A percentile compares a stretch with the other conserved stretches of the same genome.
Evolutionary conservation across 257 asterid genomes (phyloP).

Genomic region (Solanum sejunctum): DNA sequence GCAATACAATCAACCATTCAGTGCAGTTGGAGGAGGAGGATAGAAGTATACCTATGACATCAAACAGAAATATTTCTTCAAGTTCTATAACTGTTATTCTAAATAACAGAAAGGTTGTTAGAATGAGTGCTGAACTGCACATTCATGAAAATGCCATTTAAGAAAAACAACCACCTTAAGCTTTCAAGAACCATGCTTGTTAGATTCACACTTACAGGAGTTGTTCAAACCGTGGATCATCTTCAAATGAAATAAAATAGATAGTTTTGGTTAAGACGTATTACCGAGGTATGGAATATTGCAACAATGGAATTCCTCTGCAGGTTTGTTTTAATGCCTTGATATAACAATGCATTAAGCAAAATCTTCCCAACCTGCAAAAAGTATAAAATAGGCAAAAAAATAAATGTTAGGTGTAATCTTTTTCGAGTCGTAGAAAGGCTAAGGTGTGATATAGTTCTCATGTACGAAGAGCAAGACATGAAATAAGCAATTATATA

Average conservation of each 20-base stretch:
- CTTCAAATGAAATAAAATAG: neutral
- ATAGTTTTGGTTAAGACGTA: neutral
- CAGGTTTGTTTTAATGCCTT: slow-evolving; percentile 73
- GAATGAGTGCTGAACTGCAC: neutral
- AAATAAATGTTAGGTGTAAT: neutral
- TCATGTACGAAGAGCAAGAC: neutral
- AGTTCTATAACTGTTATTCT: neutral
- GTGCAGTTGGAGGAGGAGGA: neutral
- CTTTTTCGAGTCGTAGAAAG: neutral
- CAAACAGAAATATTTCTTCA: neutral
- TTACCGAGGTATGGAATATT: slow-evolving; percentile 62
- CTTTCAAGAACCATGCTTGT: neutral
- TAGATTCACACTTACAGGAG: neutral
- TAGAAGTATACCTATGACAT: neutral
- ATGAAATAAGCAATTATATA: neutral
- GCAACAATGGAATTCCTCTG: slow-evolving; percentile 74
- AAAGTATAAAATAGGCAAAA: neutral
- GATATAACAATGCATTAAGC: slow-evolving; percentile 78
- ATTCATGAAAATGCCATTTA: neutral
- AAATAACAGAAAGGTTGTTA: neutral
- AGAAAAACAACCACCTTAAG: neutral
- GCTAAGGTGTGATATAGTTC: neutral
- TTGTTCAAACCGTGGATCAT: neutral
- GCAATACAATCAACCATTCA: neutral
- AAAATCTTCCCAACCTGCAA: slow-evolving; percentile 74